These are phyloP conservation scores for Sicyos baderoa DNA, from an alignment of 306 rosid species.

Conservation along the genomic window DNA sequence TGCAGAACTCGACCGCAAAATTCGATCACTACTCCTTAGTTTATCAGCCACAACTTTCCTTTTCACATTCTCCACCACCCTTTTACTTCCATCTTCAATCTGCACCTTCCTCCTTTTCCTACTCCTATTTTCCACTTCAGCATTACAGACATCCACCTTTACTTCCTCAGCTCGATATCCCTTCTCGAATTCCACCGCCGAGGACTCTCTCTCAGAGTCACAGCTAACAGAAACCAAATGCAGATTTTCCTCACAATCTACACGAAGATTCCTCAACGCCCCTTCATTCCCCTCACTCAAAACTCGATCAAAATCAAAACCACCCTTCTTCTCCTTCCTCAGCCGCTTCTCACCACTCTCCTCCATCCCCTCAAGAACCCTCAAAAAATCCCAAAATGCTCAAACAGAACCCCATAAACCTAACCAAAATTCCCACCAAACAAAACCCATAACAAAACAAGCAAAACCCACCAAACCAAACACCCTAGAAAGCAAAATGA, in stretches of 20 bases:
- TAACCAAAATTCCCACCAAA: slow-evolving; percentile 11
- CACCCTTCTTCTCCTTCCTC: slow-evolving; percentile 22
- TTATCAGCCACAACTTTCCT: slow-evolving; percentile 21
- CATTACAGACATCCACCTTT: slow-evolving; percentile 27
- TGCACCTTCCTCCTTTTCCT: slow-evolving; percentile 25
- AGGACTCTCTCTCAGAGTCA: slow-evolving; percentile 17
- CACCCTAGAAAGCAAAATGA: background rate
- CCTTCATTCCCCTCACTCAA: slow-evolving; percentile 20
- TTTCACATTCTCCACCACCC: slow-evolving; percentile 23
- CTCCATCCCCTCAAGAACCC: slow-evolving; percentile 37
- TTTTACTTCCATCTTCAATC: slow-evolving; percentile 16
- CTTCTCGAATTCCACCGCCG: slow-evolving; percentile 25
- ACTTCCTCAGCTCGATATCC: slow-evolving; percentile 25
- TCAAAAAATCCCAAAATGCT: slow-evolving; percentile 23
- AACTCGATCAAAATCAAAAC: slow-evolving; percentile 21
- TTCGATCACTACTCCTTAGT: slow-evolving; percentile 33
- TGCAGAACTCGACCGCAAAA: slow-evolving; percentile 47
- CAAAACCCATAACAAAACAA: slow-evolving; percentile 17
- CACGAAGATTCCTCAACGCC: slow-evolving; percentile 23
- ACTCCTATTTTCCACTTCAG: slow-evolving; percentile 28
- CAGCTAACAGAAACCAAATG: slow-evolving; percentile 20
- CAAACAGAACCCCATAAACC: slow-evolving; percentile 16
- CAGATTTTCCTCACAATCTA: slow-evolving; percentile 24
- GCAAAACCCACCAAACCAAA: slow-evolving; percentile 1
- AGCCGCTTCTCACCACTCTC: slow-evolving; percentile 50